Percentiles rank a stretch among this genome's conserved stretches.
Conservation (phyloP, 805 yeast genomes). For the Lachancea lanzarotensis region DNA sequence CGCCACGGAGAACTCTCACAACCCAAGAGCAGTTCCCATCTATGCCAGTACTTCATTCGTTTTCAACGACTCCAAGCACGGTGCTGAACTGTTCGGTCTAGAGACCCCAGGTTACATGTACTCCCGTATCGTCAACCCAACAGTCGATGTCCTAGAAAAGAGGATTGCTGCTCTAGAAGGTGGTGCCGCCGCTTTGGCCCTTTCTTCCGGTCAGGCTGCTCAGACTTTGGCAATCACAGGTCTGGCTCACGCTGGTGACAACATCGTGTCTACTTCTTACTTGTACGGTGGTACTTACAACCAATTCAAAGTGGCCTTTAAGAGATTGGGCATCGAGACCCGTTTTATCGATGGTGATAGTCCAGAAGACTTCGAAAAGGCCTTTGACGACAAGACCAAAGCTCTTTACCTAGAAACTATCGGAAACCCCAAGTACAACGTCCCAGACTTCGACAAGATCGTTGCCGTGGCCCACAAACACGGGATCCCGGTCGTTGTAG, state of each 20-base stretch:
- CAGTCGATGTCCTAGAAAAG: constrained; percentile 83
- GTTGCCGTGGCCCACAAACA: constrained; percentile 72
- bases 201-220: constrained; percentile 95
- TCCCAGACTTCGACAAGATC: constrained; percentile 82
- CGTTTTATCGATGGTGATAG: constrained; percentile 80
- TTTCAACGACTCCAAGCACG: constrained; percentile 83
- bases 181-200: constrained; percentile 86
- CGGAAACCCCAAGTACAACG: constrained; percentile 88
- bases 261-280: constrained; percentile 77
- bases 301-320: constrained; percentile 88
- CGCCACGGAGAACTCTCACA: constrained; percentile 46
- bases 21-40: constrained; percentile 88
- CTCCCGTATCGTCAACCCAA: constrained; percentile 89
- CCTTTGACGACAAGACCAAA: constrained; percentile 78
- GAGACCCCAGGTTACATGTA: constrained; percentile 82
- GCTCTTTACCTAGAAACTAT: constrained; percentile 86
- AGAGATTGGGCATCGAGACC: constrained; percentile 79
- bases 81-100: constrained; percentile 83
- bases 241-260: constrained; percentile 83
- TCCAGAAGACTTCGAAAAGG: constrained; percentile 61
- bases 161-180: constrained; percentile 90
- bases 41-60: constrained; percentile 88
- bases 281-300: constrained; percentile 96
- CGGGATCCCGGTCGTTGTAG: constrained; percentile 88
- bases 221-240: constrained; percentile 79